Percentiles rank a stretch among this genome's conserved stretches.
These are phyloP conservation scores for Didymella lethalis DNA, from an alignment of 2,329 filamentous ascomycete genomes.

Conservation along the genomic window DNA sequence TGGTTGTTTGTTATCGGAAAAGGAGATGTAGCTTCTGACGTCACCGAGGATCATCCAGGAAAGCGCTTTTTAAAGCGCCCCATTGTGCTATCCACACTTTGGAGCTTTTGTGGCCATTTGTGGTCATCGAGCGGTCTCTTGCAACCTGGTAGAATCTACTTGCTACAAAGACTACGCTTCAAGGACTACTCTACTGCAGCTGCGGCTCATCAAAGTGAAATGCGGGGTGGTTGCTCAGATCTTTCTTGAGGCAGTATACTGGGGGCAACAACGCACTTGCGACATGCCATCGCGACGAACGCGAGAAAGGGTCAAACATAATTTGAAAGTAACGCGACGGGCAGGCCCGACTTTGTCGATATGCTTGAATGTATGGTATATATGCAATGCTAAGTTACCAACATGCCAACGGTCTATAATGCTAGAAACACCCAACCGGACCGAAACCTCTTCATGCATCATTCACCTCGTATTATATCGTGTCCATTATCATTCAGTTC, in stretches of 20 bases:
- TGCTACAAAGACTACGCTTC: no score
- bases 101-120: no score
- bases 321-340: background rate
- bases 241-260: no score
- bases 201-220: no score
- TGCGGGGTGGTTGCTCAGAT: no score
- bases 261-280: no score
- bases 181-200: no score
- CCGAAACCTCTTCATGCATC: background rate
- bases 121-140: no score
- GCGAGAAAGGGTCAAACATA: background rate
- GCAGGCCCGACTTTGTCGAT: background rate
- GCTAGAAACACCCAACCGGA: background rate
- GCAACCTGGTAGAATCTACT: no score
- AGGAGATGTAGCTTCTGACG: background rate
- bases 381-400: background rate
- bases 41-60: background rate
- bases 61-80: background rate
- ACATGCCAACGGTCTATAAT: constrained; percentile 1
- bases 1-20: background rate
- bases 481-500: background rate
- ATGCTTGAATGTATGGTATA: constrained; percentile 1
- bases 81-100: background rate
- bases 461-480: background rate
- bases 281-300: no score